Percentiles rank a stretch among this genome's conserved stretches.
These are phyloP conservation scores for Yamadazyma endophytica DNA, from an alignment of 805 yeast genomes.

Conservation along the genomic window DNA sequence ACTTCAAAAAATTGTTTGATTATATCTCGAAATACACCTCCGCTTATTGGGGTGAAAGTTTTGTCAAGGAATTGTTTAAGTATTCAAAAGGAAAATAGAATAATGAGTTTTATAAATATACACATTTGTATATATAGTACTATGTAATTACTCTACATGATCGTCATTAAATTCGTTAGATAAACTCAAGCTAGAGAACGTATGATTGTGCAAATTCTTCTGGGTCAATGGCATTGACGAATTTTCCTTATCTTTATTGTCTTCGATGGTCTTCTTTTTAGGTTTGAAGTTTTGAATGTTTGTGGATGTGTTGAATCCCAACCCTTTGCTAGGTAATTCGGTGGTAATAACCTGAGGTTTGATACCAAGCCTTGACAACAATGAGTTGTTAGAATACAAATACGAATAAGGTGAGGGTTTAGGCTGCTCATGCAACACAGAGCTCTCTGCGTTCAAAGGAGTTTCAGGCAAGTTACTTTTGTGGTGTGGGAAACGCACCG, in stretches of 20 bases:
- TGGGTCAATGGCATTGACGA: slow-evolving; percentile 21
- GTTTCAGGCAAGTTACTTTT: slow-evolving; percentile 26
- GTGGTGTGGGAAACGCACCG: slow-evolving; percentile 16
- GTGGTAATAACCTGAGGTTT: slow-evolving; percentile 38
- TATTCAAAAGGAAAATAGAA: slow-evolving; percentile 5
- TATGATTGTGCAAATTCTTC: slow-evolving; percentile 25
- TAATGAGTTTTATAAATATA: slow-evolving; percentile 1
- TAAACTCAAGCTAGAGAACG: slow-evolving; percentile 11
- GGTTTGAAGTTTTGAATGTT: slow-evolving; percentile 1
- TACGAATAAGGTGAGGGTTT: slow-evolving; percentile 23
- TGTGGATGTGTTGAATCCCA: slow-evolving; percentile 7
- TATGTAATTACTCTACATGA: slow-evolving; percentile 13
- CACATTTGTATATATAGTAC: neutral
- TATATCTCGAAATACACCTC: slow-evolving; percentile 93
- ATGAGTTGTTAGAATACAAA: slow-evolving; percentile 27
- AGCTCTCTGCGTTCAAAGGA: slow-evolving; percentile 31
- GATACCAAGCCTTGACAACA: slow-evolving; percentile 36
- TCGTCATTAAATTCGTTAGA: slow-evolving; percentile 14
- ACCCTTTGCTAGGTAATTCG: slow-evolving; percentile 12
- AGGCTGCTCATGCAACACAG: slow-evolving; percentile 16
- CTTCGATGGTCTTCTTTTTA: slow-evolving; percentile 4
- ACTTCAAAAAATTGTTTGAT: slow-evolving; percentile 77
- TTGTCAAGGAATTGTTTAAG: slow-evolving; percentile 77
- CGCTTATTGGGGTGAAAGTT: slow-evolving; percentile 95
- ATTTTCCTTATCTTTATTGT: slow-evolving; percentile 15